Evolutionary conservation across 1,284 basidiomycete genomes (phyloP), one percentile per base, ranked within the genome.

Genomic region (Moniliophthora roreri): DNA sequence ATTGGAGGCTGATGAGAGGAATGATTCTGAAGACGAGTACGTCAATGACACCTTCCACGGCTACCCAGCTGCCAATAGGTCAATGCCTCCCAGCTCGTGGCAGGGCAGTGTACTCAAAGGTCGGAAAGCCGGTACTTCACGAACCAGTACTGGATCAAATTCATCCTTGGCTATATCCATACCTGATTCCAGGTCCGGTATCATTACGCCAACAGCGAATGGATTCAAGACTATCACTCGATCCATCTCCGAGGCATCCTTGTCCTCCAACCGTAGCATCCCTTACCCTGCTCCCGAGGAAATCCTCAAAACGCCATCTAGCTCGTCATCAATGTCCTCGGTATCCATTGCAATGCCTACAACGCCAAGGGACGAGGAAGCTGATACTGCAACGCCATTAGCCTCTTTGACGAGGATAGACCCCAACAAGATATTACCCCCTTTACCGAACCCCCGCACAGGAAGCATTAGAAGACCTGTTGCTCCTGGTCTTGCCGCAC

Each of bases 341-440:
- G 54, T 71, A 21, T 79, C 78, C 55, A 66, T 79, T 18, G 67
- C 72, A 0, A 66, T 75, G 54, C 80, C 80, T 6, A 57, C 66
- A 7, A 81, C 79, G 0, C 78, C 80, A 0, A 62, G 64, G 21
- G 69, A 69, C 26, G 64, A 66, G 10, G 44, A 50, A 15, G 52
- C 51, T 23, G 2, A 44, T 18, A 36, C 48, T 45, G 51, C 56
- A 2, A 46, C 50, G 0, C 36, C 37, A 5, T 28, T 13, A 2
- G 60, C 41, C 39, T 52, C 51, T 32, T 64, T 59, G 34, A 16
- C 16, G 8, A 24, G 18, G 49, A 16, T 60, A 37, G 60, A 64
- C 28, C 55, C 50, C 39, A 63, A 63, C 40, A 67, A 65, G 53
- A 51, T 40, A 20, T 58, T 63, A 24, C 66, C 62, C 6, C 56